phyloP scores from a whole-genome alignment of 306 rosid genomes.

The Fragaria vesca region DNA sequence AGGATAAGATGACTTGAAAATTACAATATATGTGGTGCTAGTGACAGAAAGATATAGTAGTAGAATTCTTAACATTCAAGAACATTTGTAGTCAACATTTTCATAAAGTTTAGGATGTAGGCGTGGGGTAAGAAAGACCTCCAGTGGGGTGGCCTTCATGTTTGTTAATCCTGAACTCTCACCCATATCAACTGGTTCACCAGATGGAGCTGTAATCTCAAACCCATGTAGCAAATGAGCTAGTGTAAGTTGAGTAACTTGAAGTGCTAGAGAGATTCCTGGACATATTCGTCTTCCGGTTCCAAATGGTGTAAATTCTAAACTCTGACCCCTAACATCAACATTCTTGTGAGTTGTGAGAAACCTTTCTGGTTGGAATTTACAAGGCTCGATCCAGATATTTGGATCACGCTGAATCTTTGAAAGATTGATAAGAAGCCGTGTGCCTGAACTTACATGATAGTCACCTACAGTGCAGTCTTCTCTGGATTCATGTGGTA shows the following conservation, averaged over 20 bases:
- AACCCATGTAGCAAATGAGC: not conserved
- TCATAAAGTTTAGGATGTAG: not conserved
- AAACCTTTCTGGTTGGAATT: conserved; percentile 1
- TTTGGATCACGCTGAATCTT: not conserved
- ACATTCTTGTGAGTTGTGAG: not conserved
- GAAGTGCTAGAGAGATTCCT: not conserved
- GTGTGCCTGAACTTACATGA: not conserved
- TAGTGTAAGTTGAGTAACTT: not conserved
- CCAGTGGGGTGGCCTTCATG: not conserved
- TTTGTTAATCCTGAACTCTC: not conserved
- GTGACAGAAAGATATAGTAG: too few relatives aligned
- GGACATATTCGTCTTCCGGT: not conserved
- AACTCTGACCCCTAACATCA: not conserved
- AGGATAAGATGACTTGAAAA: not conserved
- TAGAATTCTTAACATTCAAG: not conserved
- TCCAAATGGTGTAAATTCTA: not conserved
- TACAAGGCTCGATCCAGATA: not conserved
- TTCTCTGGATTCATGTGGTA: conserved; percentile 1
- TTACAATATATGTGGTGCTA: not conserved
- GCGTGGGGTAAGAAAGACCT: conserved; percentile 2
- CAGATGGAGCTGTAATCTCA: not conserved
- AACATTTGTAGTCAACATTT: not conserved
- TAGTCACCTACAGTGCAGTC: not conserved
- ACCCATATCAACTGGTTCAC: not conserved
- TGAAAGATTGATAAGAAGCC: not conserved